Conservation (phyloP, 139 green algal species). For the Tetraselmis chui region DNA sequence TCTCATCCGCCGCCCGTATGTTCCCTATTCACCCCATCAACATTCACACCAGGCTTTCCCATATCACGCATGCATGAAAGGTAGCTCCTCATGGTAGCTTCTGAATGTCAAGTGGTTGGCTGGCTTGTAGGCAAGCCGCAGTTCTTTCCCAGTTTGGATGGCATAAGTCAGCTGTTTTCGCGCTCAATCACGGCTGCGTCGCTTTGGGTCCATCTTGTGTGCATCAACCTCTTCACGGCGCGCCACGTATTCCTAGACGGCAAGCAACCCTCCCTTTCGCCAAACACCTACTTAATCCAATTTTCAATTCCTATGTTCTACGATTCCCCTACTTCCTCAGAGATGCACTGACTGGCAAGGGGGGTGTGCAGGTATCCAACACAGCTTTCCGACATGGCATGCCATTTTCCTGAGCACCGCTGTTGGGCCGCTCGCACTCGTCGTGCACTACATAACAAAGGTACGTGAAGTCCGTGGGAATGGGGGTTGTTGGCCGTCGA, state of each 20-base stretch:
- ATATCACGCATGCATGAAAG: background rate
- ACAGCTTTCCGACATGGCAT: conserved; percentile 29
- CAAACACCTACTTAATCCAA: background rate
- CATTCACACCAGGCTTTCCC: background rate
- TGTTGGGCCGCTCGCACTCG: conserved; percentile 42
- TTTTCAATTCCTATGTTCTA: too few species aligned
- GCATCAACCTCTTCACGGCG: conserved; percentile 61
- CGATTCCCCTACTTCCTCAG: too few species aligned
- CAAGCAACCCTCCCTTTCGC: too few species aligned
- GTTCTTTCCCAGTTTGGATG: conserved; percentile 58
- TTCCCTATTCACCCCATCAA: background rate
- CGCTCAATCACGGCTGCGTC: conserved; percentile 46
- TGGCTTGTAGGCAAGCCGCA: conserved; percentile 43
- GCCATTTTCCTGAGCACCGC: conserved; percentile 34
- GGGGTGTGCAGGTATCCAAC: conserved; percentile 24
- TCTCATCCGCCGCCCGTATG: too few species aligned
- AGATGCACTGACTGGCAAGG: background rate
- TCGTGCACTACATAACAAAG: conserved; percentile 31
- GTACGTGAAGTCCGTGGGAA: too few species aligned
- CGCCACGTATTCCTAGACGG: conserved; percentile 33
- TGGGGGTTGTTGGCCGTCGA: too few species aligned
- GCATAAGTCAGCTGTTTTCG: conserved; percentile 54
- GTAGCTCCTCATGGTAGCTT: too few species aligned
- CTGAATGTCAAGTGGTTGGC: too few species aligned
- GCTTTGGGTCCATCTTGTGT: conserved; percentile 54